Percentiles rank a stretch among this genome's conserved stretches.
Conservation (phyloP, 176 grass and related monocot species). For the Musa itinerans region DNA sequence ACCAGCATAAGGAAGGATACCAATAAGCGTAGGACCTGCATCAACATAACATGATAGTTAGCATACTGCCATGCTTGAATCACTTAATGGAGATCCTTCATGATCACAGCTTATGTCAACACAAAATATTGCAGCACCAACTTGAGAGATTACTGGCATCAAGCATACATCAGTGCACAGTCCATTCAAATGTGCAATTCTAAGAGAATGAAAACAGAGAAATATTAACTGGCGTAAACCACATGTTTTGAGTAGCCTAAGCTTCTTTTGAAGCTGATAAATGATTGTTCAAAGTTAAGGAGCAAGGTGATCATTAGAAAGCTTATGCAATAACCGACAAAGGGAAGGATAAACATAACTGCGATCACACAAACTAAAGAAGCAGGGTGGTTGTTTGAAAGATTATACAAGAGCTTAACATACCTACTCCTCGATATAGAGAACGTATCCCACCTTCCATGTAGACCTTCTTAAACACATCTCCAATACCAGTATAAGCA, state of each 20-base stretch:
- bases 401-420: slow-evolving; percentile 2
- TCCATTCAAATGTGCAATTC: neutral
- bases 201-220: neutral
- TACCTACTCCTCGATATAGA: slow-evolving; percentile 93
- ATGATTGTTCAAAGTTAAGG: too few relatives aligned
- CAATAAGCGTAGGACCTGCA: slow-evolving; percentile 75
- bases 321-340: too few relatives aligned
- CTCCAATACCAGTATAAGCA: slow-evolving; percentile 64
- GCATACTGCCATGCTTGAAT: neutral
- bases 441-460: slow-evolving; percentile 64
- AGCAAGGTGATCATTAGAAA: too few relatives aligned
- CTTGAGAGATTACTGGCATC: neutral
- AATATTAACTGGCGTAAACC: neutral
- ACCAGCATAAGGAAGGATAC: slow-evolving; percentile 97
- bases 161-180: neutral
- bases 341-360: too few relatives aligned
- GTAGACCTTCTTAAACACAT: slow-evolving; percentile 84
- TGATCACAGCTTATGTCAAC: too few relatives aligned
- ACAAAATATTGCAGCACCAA: neutral
- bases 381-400: neutral
- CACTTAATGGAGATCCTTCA: neutral
- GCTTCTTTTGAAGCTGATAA: too few relatives aligned
- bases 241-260: neutral
- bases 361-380: neutral
- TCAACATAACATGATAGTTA: slow-evolving; percentile 17